Evolutionary conservation across 129 eudicot genomes (phyloP).

Genomic region (Lactuca sativa): DNA sequence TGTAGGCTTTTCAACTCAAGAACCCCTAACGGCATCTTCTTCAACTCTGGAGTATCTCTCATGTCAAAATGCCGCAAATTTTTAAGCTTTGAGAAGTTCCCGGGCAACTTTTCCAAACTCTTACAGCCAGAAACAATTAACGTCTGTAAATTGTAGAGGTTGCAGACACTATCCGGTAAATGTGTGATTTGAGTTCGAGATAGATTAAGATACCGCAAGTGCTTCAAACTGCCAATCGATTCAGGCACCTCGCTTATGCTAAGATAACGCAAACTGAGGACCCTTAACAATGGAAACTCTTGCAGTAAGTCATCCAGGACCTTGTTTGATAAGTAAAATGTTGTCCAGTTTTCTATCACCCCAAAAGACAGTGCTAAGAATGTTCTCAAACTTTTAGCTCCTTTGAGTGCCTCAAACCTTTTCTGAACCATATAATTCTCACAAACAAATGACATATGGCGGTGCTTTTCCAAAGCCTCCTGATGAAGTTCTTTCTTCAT

Average conservation of each 20-base stretch:
- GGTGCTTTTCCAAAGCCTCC: slow-evolving; percentile 23
- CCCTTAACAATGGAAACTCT: slow-evolving; percentile 19
- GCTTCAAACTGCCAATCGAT: slow-evolving; percentile 28
- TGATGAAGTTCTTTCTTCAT: not conserved
- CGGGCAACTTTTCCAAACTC: slow-evolving; percentile 28
- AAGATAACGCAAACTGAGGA: slow-evolving; percentile 14
- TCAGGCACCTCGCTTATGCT: slow-evolving; percentile 21
- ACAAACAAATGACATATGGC: slow-evolving; percentile 35
- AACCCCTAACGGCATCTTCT: slow-evolving; percentile 40
- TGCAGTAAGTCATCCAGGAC: slow-evolving; percentile 25
- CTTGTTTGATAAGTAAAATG: slow-evolving; percentile 27
- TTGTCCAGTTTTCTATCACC: not conserved
- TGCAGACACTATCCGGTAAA: slow-evolving; percentile 29
- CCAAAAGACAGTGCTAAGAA: slow-evolving; percentile 33
- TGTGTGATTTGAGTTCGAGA: slow-evolving; percentile 16
- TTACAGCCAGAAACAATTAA: slow-evolving; percentile 31
- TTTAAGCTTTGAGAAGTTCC: slow-evolving; percentile 19
- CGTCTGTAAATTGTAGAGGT: slow-evolving; percentile 42
- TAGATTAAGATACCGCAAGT: slow-evolving; percentile 32
- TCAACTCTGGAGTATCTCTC: slow-evolving; percentile 31
- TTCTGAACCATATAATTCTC: slow-evolving; percentile 21
- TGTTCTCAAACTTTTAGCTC: slow-evolving; percentile 38
- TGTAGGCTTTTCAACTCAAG: slow-evolving; percentile 24
- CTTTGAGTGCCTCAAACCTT: slow-evolving; percentile 25
- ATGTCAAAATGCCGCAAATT: slow-evolving; percentile 47